These are phyloP conservation scores for Podaxis rugospora DNA, from an alignment of 768 basidiomycete genomes.

Conservation along the genomic window DNA sequence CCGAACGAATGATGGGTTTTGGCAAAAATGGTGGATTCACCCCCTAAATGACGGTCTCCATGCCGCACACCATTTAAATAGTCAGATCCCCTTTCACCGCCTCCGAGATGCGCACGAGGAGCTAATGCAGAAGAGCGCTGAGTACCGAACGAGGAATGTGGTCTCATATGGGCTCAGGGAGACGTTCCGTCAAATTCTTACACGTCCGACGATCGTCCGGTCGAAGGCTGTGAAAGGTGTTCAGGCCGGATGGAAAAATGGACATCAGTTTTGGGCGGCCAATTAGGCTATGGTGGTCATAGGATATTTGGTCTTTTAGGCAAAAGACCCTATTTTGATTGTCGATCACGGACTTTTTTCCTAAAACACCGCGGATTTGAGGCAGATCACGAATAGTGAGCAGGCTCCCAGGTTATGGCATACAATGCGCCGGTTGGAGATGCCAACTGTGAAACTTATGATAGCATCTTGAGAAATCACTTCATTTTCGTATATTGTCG, in stretches of 20 bases:
- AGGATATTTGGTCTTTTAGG: neutral
- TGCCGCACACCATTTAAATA: slow-evolving; percentile 5
- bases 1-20: slow-evolving; percentile 5
- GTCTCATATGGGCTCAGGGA: slow-evolving; percentile 4
- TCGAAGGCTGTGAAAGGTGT: neutral
- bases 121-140: neutral
- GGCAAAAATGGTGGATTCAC: slow-evolving; percentile 8
- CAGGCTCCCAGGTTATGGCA: neutral
- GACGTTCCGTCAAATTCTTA: slow-evolving; percentile 2
- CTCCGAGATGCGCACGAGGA: slow-evolving; percentile 3
- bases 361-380: neutral
- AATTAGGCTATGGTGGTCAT: neutral
- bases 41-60: slow-evolving; percentile 6
- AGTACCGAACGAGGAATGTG: slow-evolving; percentile 1
- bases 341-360: neutral
- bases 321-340: neutral
- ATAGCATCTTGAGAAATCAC: too few relatives aligned
- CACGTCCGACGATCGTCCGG: neutral
- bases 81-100: slow-evolving; percentile 4
- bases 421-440: too few relatives aligned
- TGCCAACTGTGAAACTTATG: too few relatives aligned
- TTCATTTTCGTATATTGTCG: too few relatives aligned
- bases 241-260: slow-evolving; percentile 1
- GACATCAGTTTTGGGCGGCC: slow-evolving; percentile 4
- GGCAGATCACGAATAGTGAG: neutral